These are phyloP conservation scores for Kwoniella mangroviensis DNA, from an alignment of 768 basidiomycete genomes.

Conservation along the genomic window DNA sequence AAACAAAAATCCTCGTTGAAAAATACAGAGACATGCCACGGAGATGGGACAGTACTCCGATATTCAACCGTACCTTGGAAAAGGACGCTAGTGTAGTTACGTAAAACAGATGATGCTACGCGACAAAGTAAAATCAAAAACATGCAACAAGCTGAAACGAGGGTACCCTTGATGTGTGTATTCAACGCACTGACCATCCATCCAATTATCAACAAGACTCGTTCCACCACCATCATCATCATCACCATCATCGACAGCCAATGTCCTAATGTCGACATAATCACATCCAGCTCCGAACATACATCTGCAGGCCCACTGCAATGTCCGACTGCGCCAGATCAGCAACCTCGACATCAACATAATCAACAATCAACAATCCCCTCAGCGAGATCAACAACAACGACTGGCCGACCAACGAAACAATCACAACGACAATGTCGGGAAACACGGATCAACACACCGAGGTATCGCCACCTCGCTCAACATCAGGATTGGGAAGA, in stretches of 20 bases:
- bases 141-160: neutral
- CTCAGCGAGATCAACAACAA: neutral
- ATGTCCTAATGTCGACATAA: neutral
- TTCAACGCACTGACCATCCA: neutral
- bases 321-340: neutral
- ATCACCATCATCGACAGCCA: neutral
- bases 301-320: neutral
- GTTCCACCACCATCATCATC: neutral
- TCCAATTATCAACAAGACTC: neutral
- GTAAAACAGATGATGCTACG: conserved; percentile 2
- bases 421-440: conserved; percentile 18
- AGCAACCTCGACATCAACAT: conserved; percentile 19
- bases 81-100: conserved; percentile 1
- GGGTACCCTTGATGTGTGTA: neutral
- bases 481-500: conserved; percentile 18
- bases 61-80: neutral
- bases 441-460: conserved; percentile 15
- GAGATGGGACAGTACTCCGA: neutral
- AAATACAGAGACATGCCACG: neutral
- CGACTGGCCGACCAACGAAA: neutral
- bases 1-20: neutral
- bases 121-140: conserved; percentile 10
- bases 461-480: conserved; percentile 48
- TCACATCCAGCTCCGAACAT: neutral
- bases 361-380: conserved; percentile 17